Base-by-base conservation (phyloP, 768 basidiomycete genomes). In the Russula emetica region DNA sequence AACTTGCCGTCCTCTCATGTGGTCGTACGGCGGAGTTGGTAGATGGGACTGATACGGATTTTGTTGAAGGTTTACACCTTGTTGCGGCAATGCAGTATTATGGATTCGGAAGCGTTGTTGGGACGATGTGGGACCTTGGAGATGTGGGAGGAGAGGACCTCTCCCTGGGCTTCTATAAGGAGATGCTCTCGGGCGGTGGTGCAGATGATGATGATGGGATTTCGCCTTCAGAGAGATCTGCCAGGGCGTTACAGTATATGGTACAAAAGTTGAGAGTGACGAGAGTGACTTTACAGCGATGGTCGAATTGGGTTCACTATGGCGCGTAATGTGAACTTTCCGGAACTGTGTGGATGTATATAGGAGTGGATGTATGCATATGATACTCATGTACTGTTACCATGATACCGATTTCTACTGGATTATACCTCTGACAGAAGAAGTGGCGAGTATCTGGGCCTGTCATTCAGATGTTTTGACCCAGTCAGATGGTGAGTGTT, bases 81-180 rank as follows among this genome's bases (percentile, higher is more conserved):
- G 54, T 66, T 6, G 58, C 61, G 13, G 66, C 61, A 3, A 63
- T 68, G 67, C 66, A 67, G 24, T 50, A 47, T 9, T 55, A 50
- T 28, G 67, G 67, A n/a, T 68, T 67, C 44, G 30, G 61, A 1
- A 60, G 66, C 38, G 58, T 68, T 28, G 61, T 68, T n/a, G 67
- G 60, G 5, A 60, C 67, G 11, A 60, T 66, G 60, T 68, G 67
- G 67, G 55, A n/a, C 1, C 58, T 69, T 54, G 47, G 9, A 3
- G 66, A 69, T 18, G n/a, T 3, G 4, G 66, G 67, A n/a, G 66
- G 60, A 30, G 28, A 32, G 32, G 32, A 49, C 10, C 18, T 68
- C 10, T 58, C 61, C 8, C 20, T 34, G 28, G 18, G 14, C 13
- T 63, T 66, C n/a, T 66, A 66, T 28, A 30, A 16, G 11, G 13